A percentile compares a stretch with the other conserved stretches of the same genome.
phyloP scores from a whole-genome alignment of 768 basidiomycete genomes.

The Russula lepida region DNA sequence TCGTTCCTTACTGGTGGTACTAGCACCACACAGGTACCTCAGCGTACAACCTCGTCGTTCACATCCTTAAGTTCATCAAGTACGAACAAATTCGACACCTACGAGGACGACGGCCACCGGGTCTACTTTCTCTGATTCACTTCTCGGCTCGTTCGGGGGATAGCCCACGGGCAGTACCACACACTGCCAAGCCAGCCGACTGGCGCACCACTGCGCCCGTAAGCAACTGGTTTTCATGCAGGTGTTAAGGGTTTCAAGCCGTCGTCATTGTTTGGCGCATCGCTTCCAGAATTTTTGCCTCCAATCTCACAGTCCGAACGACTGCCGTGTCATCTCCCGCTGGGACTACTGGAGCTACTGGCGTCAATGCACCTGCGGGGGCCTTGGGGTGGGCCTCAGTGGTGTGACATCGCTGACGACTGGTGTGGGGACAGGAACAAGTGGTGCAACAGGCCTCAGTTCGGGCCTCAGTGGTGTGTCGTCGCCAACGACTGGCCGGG shows the following conservation, averaged over 20 bases:
- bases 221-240: constrained; percentile 39
- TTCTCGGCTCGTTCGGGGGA: too few relatives aligned
- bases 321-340: neutral
- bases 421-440: too few relatives aligned
- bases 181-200: constrained; percentile 25
- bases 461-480: too few relatives aligned
- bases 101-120: constrained; percentile 34
- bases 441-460: too few relatives aligned
- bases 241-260: constrained; percentile 50
- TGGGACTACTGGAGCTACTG: too few relatives aligned
- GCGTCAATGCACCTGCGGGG: too few relatives aligned
- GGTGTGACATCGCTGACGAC: too few relatives aligned
- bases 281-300: constrained; percentile 43
- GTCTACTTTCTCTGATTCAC: constrained; percentile 42
- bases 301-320: constrained; percentile 53
- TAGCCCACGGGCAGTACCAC: too few relatives aligned
- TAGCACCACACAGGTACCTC: constrained; percentile 19
- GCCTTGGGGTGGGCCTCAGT: too few relatives aligned
- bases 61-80: too few relatives aligned
- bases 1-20: constrained; percentile 48
- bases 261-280: constrained; percentile 42
- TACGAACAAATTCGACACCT: constrained; percentile 1
- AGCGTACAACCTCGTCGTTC: constrained; percentile 17
- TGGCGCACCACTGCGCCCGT: constrained; percentile 27
- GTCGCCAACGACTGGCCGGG: too few relatives aligned